These are phyloP conservation scores for Leccinum uliginosum DNA, from an alignment of 768 basidiomycete genomes.

Conservation along the genomic window DNA sequence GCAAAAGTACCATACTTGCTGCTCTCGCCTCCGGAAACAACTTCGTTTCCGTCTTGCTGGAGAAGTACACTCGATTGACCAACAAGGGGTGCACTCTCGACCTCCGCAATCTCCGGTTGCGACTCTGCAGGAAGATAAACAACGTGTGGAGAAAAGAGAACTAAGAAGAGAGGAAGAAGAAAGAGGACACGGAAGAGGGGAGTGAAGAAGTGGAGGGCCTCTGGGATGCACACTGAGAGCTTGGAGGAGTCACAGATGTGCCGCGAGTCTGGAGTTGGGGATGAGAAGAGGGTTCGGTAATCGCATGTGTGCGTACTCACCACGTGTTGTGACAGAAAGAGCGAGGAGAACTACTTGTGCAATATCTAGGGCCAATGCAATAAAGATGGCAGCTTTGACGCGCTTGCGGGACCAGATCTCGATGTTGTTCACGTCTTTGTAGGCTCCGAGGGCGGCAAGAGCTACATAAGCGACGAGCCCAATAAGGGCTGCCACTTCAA, in stretches of 20 bases:
- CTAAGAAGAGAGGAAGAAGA: conserved; percentile 54
- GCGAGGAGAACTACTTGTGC: conserved; percentile 53
- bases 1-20: conserved; percentile 76
- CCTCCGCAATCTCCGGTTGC: conserved; percentile 15
- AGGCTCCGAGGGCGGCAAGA: conserved; percentile 70
- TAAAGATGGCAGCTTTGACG: conserved; percentile 49
- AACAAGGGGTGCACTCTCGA: conserved; percentile 25
- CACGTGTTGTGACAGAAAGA: conserved; percentile 34
- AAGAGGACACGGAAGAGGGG: conserved; percentile 64
- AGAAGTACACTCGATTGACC: conserved; percentile 49
- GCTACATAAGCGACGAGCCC: conserved; percentile 70
- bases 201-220: conserved; percentile 48
- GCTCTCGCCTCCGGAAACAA: conserved; percentile 30
- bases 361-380: conserved; percentile 57
- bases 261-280: conserved; percentile 9
- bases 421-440: conserved; percentile 71
- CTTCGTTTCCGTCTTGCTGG: conserved; percentile 42
- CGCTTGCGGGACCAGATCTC: conserved; percentile 62
- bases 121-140: conserved; percentile 43
- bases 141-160: conserved; percentile 60
- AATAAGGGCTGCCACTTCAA: conserved; percentile 62
- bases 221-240: conserved; percentile 27
- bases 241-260: conserved; percentile 20
- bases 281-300: not conserved
- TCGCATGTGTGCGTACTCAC: conserved; percentile 23